A percentile compares a stretch with the other conserved stretches of the same genome.
These are phyloP conservation scores for Tricholoma hemisulphureum DNA, from an alignment of 768 basidiomycete species.

Conservation along the genomic window DNA sequence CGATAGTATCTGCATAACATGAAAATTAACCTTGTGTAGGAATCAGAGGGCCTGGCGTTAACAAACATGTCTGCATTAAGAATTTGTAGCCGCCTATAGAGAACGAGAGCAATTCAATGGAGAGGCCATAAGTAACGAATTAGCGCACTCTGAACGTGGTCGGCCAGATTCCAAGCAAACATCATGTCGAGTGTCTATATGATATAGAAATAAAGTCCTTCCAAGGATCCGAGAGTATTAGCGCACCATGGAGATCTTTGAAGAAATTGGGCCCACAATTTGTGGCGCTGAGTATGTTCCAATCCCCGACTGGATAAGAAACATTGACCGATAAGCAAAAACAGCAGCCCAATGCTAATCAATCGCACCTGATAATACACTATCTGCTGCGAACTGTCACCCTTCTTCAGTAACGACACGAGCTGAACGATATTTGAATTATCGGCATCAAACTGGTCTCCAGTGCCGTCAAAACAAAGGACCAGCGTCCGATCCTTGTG, in stretches of 20 bases:
- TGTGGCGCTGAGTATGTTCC: constrained; percentile 47
- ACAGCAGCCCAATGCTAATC: not conserved
- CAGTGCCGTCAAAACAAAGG: constrained; percentile 59
- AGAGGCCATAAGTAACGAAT: not conserved
- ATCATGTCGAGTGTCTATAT: constrained; percentile 48
- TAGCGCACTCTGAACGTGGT: constrained; percentile 46
- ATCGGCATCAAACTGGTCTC: constrained; percentile 48
- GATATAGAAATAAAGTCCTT: too few species aligned
- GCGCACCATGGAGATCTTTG: constrained; percentile 40
- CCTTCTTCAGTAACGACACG: constrained; percentile 51
- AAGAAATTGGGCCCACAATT: constrained; percentile 33
- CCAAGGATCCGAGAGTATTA: not conserved
- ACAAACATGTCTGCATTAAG: constrained; percentile 54
- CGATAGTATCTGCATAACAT: constrained; percentile 43
- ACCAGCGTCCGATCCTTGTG: constrained; percentile 43
- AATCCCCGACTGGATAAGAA: constrained; percentile 42
- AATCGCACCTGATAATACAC: constrained; percentile 52
- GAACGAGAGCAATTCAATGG: not conserved
- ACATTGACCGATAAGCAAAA: too few species aligned
- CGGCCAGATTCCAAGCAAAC: constrained; percentile 47
- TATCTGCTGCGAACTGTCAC: constrained; percentile 50
- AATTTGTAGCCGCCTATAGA: constrained; percentile 52
- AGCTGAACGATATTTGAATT: constrained; percentile 57
- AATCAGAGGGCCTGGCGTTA: not conserved
- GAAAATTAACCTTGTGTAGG: not conserved